A percentile compares a stretch with the other conserved stretches of the same genome.
Conservation (phyloP, 2,329 filamentous ascomycete species). For the Camillea tinctor region DNA sequence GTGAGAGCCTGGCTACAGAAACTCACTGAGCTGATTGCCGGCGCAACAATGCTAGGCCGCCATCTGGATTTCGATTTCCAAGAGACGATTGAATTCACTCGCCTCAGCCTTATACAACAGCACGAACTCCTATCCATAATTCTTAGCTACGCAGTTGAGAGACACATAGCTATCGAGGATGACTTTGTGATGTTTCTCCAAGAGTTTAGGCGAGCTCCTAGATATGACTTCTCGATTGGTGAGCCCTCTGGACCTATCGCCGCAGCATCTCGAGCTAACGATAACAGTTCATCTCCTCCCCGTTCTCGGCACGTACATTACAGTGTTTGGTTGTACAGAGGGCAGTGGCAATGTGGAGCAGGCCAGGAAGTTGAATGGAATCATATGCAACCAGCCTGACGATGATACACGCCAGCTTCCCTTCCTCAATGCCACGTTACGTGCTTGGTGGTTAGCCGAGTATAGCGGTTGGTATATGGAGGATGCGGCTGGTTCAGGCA, state of each 20-base stretch:
- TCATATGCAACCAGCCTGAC: conserved; percentile 65
- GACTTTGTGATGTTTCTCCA: conserved; percentile 75
- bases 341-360: conserved; percentile 65
- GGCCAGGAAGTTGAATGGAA: conserved; percentile 67
- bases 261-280: conserved; percentile 13
- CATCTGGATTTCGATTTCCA: conserved; percentile 56
- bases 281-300: conserved; percentile 76
- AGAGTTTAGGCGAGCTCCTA: conserved; percentile 67
- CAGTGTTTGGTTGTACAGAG: conserved; percentile 75
- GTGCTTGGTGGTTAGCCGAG: conserved; percentile 86
- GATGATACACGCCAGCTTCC: conserved; percentile 69
- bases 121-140: conserved; percentile 88
- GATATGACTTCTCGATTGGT: conserved; percentile 58
- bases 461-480: conserved; percentile 90
- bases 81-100: conserved; percentile 79
- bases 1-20: conserved; percentile 76
- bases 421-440: conserved; percentile 75
- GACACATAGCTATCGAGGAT: conserved; percentile 63
- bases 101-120: conserved; percentile 77
- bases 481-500: conserved; percentile 58
- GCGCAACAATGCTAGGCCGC: conserved; percentile 72
- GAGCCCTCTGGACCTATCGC: conserved; percentile 1
- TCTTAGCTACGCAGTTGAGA: conserved; percentile 74
- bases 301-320: conserved; percentile 72
- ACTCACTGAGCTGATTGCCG: conserved; percentile 73